Conservation (phyloP, 1,284 basidiomycete genomes). For the Cystobasidiaceae sp. region DNA sequence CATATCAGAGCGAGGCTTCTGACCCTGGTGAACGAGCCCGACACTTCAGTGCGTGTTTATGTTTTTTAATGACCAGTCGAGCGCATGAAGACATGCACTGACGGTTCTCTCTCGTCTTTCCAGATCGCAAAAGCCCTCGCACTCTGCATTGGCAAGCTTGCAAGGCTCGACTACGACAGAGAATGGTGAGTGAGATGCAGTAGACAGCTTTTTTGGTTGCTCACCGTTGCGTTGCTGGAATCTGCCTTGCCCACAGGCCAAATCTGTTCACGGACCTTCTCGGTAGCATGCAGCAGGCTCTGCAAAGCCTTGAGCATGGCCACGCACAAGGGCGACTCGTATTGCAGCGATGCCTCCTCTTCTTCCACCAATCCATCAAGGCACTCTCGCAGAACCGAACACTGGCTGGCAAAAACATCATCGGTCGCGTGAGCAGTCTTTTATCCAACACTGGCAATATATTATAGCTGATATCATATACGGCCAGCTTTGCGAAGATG, state of each 20-base stretch:
- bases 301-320: slow-evolving; percentile 7
- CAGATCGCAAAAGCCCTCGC: slow-evolving; percentile 40
- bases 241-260: too few species aligned
- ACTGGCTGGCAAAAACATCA: slow-evolving; percentile 34
- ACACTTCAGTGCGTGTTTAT: slow-evolving; percentile 33
- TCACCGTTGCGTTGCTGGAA: not conserved
- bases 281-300: slow-evolving; percentile 32
- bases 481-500: slow-evolving; percentile 17
- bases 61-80: not conserved
- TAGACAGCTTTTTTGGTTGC: not conserved
- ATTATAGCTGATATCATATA: not conserved
- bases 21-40: slow-evolving; percentile 36
- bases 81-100: not conserved
- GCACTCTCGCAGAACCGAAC: slow-evolving; percentile 40
- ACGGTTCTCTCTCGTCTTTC: not conserved
- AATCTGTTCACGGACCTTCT: slow-evolving; percentile 36
- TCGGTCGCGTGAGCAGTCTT: slow-evolving; percentile 16
- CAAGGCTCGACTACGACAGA: slow-evolving; percentile 36
- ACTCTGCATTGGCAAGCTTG: slow-evolving; percentile 39
- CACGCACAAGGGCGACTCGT: slow-evolving; percentile 29
- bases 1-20: slow-evolving; percentile 35
- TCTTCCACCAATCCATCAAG: slow-evolving; percentile 37
- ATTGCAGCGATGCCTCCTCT: slow-evolving; percentile 36
- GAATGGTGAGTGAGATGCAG: slow-evolving; percentile 34
- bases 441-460: not conserved